A percentile compares a stretch with the other conserved stretches of the same genome.
phyloP scores from a whole-genome alignment of 306 rosid genomes.

The Medicago arabica region DNA sequence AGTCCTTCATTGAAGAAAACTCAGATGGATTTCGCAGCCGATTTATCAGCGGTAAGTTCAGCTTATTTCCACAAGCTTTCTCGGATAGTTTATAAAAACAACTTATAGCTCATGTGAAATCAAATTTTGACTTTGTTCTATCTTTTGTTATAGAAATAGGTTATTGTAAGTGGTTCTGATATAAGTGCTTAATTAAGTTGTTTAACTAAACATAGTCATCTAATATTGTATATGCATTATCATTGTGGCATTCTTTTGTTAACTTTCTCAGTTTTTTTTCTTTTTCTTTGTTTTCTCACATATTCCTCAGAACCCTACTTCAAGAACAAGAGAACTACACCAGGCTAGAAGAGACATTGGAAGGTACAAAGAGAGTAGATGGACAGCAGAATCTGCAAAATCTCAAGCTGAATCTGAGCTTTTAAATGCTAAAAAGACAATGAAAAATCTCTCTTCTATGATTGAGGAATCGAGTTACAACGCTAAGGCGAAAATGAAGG shows the following conservation, averaged over 20 bases:
- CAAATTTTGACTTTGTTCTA: no score
- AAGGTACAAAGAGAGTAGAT: constrained; percentile 54
- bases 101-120: not conserved
- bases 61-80: not conserved
- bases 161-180: no score
- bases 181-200: not conserved
- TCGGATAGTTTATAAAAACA: no score
- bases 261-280: not conserved
- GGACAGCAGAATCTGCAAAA: constrained; percentile 57
- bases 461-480: constrained; percentile 56
- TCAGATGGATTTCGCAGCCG: constrained; percentile 37
- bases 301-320: constrained; percentile 49
- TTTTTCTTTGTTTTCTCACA: not conserved
- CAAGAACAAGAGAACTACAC: constrained; percentile 69
- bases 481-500: constrained; percentile 41
- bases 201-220: not conserved
- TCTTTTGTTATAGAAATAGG: no score
- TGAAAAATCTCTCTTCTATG: constrained; percentile 52
- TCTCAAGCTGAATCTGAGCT: constrained; percentile 69
- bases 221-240: constrained; percentile 2
- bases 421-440: constrained; percentile 52
- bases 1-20: constrained; percentile 51
- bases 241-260: constrained; percentile 7
- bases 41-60: constrained; percentile 53
- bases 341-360: constrained; percentile 61